Evolutionary conservation across 306 rosid genomes (phyloP).

Genomic region (Prunus mume): DNA sequence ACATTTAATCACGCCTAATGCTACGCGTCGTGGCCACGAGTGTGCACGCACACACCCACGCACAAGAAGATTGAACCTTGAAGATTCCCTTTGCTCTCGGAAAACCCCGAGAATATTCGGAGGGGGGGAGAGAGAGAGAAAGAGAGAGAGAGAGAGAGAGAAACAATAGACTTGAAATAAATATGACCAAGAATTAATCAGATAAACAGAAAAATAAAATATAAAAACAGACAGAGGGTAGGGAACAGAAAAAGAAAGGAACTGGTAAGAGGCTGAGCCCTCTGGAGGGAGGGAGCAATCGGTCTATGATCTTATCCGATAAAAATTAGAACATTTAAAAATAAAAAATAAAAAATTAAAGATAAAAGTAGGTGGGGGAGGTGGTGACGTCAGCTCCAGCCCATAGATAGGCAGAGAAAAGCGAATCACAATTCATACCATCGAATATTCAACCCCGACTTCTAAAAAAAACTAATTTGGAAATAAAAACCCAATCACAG

Average conservation of each 20-base stretch:
- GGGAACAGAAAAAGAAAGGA: neutral
- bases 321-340: neutral
- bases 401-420: conserved; percentile 30
- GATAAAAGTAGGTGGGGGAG: neutral
- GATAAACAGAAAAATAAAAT: neutral
- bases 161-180: neutral
- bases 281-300: too few relatives aligned
- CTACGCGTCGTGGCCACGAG: conserved; percentile 13
- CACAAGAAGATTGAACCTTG: neutral
- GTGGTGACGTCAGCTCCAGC: conserved; percentile 47
- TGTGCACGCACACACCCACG: conserved; percentile 6
- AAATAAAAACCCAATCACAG: conserved; percentile 39
- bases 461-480: neutral
- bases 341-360: neutral
- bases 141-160: neutral
- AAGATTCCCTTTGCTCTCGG: neutral
- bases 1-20: conserved; percentile 2
- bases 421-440: conserved; percentile 29
- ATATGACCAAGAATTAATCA: neutral
- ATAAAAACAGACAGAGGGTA: neutral
- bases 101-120: conserved; percentile 26
- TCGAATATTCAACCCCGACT: conserved; percentile 49
- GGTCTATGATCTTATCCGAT: conserved; percentile 49
- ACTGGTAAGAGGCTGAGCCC: too few relatives aligned
- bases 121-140: too few relatives aligned